Percentiles rank a stretch among this genome's conserved stretches.
Conservation (phyloP, 2,329 filamentous ascomycete species). For the Bipolaris oryzae region DNA sequence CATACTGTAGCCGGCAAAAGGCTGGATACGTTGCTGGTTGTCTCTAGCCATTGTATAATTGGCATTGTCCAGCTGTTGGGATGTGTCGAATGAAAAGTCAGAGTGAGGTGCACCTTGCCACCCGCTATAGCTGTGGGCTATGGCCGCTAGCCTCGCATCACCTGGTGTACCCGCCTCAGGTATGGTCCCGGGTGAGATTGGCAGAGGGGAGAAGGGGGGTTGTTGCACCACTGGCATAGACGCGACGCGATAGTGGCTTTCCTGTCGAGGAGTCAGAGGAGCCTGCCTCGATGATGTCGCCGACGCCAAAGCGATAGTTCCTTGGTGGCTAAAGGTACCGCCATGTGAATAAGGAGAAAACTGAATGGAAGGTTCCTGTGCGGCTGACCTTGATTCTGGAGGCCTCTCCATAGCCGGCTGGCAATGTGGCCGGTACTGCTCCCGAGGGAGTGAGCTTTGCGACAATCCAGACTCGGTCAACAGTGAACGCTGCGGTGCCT, state of each 20-base stretch:
- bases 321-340: slow-evolving; percentile 4
- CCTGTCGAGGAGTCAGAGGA: background rate
- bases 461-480: slow-evolving; percentile 8
- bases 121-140: background rate
- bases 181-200: slow-evolving; percentile 1
- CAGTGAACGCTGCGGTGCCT: slow-evolving; percentile 11
- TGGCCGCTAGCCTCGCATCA: background rate
- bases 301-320: slow-evolving; percentile 5
- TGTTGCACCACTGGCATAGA: slow-evolving; percentile 2
- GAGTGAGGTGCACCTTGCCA: slow-evolving; percentile 11
- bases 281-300: background rate
- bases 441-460: slow-evolving; percentile 17
- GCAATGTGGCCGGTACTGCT: background rate
- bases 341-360: background rate
- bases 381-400: background rate
- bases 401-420: slow-evolving; percentile 4
- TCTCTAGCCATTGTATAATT: background rate
- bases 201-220: slow-evolving; percentile 13
- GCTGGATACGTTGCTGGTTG: background rate
- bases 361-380: background rate
- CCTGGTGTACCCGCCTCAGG: slow-evolving; percentile 3
- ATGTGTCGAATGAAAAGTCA: background rate
- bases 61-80: background rate
- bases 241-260: slow-evolving; percentile 9
- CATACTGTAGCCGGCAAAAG: background rate